Base-by-base conservation (phyloP, 2,329 filamentous ascomycete species). In the Aspergillus awamori region DNA sequence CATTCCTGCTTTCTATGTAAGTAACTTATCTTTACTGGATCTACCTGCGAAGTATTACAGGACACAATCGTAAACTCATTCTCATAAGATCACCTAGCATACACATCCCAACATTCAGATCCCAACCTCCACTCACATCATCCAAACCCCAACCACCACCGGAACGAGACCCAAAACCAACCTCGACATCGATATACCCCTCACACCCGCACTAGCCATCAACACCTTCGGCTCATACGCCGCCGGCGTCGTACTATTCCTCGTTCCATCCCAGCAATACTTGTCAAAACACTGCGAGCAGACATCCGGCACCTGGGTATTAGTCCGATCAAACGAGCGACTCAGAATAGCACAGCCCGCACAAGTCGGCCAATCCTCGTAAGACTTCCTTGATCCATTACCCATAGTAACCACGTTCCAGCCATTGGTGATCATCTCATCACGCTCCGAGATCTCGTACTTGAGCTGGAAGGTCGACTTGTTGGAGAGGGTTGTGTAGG, bases 201-300 rank as follows among this genome's bases (percentile, higher is more conserved):
- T 47, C 10, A 47, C 10, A 4, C 52, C 15, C 7, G 26, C 36
- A 54, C 52, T 41, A 24, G 15, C 26, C 53, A 55, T 13, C 53
- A 55, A 17, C 15, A 45, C 22, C 15, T 26, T 20, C 15, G 67
- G 67, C 22, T 63, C 48, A 49, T 66, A 67, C 6, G 30, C 26
- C 2, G 13, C 24, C 3, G 65, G 65, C 1, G 20, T 49, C 26
- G 57, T 62, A 43, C 70, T 76, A 47, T 83, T 78, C 7, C 79
- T 60, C 1, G 86, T 91, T 15, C 95, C 95, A 74, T 97, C 86
- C 94, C 95, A 99, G 84, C 95, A 99, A 80, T 97, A 97, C 24
- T 81, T 77, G 11, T 81, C 67, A 76, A 97, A 98, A 80, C 95
- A 99, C 54, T 83, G 70, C 45, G 78, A 81, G 80, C 95, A 99